Percentiles rank a stretch among this genome's conserved stretches.
Conservation (phyloP, 768 basidiomycete genomes). For the Trametes cingulata region DNA sequence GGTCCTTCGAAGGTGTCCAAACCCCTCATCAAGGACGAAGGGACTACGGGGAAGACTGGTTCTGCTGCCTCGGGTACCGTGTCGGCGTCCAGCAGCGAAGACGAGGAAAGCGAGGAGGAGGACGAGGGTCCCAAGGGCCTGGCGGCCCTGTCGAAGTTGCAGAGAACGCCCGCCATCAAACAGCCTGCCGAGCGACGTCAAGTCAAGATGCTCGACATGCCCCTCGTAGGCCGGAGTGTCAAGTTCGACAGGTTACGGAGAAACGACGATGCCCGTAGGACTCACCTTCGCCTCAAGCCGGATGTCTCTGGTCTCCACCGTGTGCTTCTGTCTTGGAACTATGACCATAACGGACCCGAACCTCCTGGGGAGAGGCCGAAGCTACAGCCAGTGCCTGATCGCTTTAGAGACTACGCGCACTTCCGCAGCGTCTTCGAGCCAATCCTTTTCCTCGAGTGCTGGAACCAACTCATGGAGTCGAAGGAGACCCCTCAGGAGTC, state of each 20-base stretch:
- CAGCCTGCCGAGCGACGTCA: slow-evolving; percentile 61
- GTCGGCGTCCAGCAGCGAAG: slow-evolving; percentile 48
- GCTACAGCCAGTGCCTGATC: slow-evolving; percentile 55
- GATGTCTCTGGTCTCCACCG: slow-evolving; percentile 80
- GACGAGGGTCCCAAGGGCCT: slow-evolving; percentile 44
- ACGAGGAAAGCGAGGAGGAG: slow-evolving; percentile 51
- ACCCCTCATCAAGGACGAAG: slow-evolving; percentile 13
- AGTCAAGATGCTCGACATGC: slow-evolving; percentile 62
- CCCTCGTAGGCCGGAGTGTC: slow-evolving; percentile 42
- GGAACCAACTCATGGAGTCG: slow-evolving; percentile 82
- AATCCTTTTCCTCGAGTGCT: slow-evolving; percentile 83
- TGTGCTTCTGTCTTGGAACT: slow-evolving; percentile 83
- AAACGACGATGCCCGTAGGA: slow-evolving; percentile 62
- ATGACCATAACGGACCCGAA: slow-evolving; percentile 60
- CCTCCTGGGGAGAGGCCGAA: slow-evolving; percentile 54
- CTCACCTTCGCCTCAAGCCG: slow-evolving; percentile 73
- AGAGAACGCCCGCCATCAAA: slow-evolving; percentile 59
- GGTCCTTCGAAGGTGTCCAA: not conserved
- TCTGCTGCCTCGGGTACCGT: slow-evolving; percentile 28
- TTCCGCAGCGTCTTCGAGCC: slow-evolving; percentile 83
- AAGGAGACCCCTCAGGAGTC: slow-evolving; percentile 62
- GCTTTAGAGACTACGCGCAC: slow-evolving; percentile 62
- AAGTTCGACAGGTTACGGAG: slow-evolving; percentile 52
- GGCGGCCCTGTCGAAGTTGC: slow-evolving; percentile 56
- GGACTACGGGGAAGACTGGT: slow-evolving; percentile 20